Conservation (phyloP, 2,329 filamentous ascomycete genomes). For the Parastagonospora nodorum region DNA sequence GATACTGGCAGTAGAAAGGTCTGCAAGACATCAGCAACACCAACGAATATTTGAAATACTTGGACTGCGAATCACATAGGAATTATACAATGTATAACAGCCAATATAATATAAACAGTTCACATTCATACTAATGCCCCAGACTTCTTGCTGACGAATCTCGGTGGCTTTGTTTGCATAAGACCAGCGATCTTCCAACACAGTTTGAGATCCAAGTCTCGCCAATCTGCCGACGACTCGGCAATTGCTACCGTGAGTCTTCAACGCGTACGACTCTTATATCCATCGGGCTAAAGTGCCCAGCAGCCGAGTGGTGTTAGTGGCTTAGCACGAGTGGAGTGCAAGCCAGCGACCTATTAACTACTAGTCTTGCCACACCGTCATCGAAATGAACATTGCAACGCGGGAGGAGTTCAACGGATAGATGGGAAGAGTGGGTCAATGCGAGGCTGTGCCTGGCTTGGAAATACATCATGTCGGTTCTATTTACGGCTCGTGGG, state of each 20-base stretch:
- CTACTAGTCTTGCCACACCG: background rate
- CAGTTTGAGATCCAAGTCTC: background rate
- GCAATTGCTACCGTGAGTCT: background rate
- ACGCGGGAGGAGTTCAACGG: background rate
- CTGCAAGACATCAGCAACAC: too few species aligned
- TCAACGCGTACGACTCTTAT: background rate
- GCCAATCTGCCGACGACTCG: background rate
- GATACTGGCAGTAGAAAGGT: too few species aligned
- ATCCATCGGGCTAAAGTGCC: background rate
- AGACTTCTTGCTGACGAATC: background rate
- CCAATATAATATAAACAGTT: background rate
- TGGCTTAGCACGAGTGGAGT: background rate
- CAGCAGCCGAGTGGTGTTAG: background rate
- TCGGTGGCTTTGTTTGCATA: background rate
- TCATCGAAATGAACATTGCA: background rate
- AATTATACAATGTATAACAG: background rate
- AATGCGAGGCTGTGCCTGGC: constrained; percentile 11
- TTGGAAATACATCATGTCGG: constrained; percentile 2
- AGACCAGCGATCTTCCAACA: too few species aligned
- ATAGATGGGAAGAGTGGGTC: constrained; percentile 9
- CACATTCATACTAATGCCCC: background rate
- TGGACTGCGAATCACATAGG: background rate
- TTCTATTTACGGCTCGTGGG: background rate
- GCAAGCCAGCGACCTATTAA: background rate
- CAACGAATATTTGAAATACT: too few species aligned